Evolutionary conservation across 768 basidiomycete species (phyloP).

Genomic region (Rhodotorula sphaerocarpa): DNA sequence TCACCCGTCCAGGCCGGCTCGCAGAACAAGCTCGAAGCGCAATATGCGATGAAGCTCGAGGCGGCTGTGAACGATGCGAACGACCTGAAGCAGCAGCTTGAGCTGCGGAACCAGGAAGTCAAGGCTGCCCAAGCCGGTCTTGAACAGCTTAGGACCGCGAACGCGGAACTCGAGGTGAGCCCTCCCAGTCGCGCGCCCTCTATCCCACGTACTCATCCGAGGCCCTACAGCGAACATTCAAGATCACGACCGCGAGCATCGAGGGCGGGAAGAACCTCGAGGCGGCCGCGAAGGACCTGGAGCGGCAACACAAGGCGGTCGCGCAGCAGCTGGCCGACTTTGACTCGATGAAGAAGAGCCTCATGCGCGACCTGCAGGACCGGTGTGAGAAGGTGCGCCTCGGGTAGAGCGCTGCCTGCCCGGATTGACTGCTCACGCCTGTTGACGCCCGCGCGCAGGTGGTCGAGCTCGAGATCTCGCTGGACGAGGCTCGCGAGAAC

Average conservation of each 20-base stretch:
- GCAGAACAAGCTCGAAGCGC: constrained; percentile 88
- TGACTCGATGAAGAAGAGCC: constrained; percentile 94
- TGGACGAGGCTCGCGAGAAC: constrained; percentile 97
- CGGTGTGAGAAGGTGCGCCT: constrained; percentile 87
- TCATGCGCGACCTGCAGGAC: constrained; percentile 98
- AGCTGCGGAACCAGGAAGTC: constrained; percentile 71
- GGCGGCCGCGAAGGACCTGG: constrained; percentile 92
- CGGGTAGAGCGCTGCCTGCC: background rate
- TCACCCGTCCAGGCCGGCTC: accelerated
- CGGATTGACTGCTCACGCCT: background rate
- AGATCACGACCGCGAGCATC: constrained; percentile 91
- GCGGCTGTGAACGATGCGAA: constrained; percentile 72
- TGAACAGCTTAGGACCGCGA: constrained; percentile 88
- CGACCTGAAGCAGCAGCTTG: constrained; percentile 83
- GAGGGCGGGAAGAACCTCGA: constrained; percentile 95
- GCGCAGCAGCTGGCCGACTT: constrained; percentile 98
- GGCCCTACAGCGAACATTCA: constrained; percentile 72
- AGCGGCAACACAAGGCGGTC: constrained; percentile 90
- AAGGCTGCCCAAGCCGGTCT: constrained; percentile 73
- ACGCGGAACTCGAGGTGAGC: constrained; percentile 91
- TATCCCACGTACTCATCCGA: background rate
- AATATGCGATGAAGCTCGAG: constrained; percentile 86
- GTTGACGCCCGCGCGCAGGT: constrained; percentile 52
- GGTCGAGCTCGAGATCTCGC: constrained; percentile 95
- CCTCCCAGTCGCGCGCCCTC: background rate